Conservation (phyloP, 192 early-diverging fungal genomes). For the Pilobolus umbonatus region DNA sequence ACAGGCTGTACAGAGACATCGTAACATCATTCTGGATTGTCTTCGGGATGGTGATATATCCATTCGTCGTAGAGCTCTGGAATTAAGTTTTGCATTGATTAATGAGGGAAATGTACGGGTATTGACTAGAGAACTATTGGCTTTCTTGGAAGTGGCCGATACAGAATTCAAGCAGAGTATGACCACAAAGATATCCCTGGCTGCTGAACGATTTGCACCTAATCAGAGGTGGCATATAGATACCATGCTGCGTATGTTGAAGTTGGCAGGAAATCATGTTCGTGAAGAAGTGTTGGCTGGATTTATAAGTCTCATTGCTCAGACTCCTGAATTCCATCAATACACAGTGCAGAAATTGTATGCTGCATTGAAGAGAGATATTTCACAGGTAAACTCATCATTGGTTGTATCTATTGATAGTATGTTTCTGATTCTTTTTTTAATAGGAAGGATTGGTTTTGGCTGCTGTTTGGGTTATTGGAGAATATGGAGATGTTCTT, state of each 20-base stretch:
- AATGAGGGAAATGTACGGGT: constrained; percentile 89
- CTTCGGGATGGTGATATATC: constrained; percentile 93
- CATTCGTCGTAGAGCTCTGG: constrained; percentile 92
- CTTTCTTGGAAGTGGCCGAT: constrained; percentile 90
- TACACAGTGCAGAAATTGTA: constrained; percentile 90
- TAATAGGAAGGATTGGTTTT: constrained; percentile 89
- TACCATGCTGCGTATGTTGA: constrained; percentile 85
- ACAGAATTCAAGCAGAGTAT: constrained; percentile 86
- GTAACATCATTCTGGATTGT: constrained; percentile 94
- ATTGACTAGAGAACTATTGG: constrained; percentile 87
- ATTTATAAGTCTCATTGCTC: constrained; percentile 87
- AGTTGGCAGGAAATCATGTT: constrained; percentile 67
- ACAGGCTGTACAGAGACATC: constrained; percentile 94
- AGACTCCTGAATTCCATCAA: constrained; percentile 72
- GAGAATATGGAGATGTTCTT: constrained; percentile 94
- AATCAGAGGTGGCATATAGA: constrained; percentile 98
- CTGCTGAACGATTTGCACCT: constrained; percentile 88
- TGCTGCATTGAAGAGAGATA: constrained; percentile 74
- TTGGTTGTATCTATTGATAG: no score
- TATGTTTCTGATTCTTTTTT: no score
- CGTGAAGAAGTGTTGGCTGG: constrained; percentile 74
- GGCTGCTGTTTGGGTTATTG: constrained; percentile 89
- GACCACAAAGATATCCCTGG: constrained; percentile 85
- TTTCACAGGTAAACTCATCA: constrained; percentile 42
- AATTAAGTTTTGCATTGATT: constrained; percentile 95